Evolutionary conservation across 176 grass and related monocot genomes (phyloP), one percentile per base, ranked within the genome.

Genomic region (Secale cereale): DNA sequence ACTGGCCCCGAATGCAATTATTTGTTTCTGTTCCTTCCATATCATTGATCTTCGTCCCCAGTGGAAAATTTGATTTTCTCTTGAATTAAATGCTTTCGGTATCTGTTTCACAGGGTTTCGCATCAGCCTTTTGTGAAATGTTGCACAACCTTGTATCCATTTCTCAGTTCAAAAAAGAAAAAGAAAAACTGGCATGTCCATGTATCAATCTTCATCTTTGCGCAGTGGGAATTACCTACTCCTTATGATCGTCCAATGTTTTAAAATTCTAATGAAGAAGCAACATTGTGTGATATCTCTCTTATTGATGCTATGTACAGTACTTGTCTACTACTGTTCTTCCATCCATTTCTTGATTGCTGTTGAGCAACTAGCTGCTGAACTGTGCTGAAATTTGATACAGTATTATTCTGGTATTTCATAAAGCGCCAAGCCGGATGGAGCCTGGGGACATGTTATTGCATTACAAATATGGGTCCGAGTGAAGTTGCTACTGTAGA

Each of bases 391-490:
- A 76, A 79, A 48, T n/a, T 48, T 74, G 59, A 74, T 62, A 87
- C 76, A 81, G 37, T 91, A 69, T 84, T 81, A 77, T 84, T 87
- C 62, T 70, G 29, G 70, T 84, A 37, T 59, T 76, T 31, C 61
- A 84, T 83, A 87, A 87, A 76, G 76, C 35, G 30, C 85, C 81
- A 87, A 81, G 10, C 28, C 4, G 0, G 80, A 87, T 90, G 75
- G 84, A 87, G 75, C 66, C 48, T 22, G 33, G 43, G 1, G 26
- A 36, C 67, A 67, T 86, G 40, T 86, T 76, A 86, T 83, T 79
- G 84, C 43, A 90, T 79, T 61, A 72, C 32, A 71, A 64, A 80
- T 28, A 76, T 83, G 85, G 50, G 85, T 62, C 81, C 29, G 5
- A 30, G 23, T 70, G 71, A 84, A 31, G 61, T 70, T 80, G 37